Conservation (phyloP, 208 protist species). For the Borovskyia barvae region DNA sequence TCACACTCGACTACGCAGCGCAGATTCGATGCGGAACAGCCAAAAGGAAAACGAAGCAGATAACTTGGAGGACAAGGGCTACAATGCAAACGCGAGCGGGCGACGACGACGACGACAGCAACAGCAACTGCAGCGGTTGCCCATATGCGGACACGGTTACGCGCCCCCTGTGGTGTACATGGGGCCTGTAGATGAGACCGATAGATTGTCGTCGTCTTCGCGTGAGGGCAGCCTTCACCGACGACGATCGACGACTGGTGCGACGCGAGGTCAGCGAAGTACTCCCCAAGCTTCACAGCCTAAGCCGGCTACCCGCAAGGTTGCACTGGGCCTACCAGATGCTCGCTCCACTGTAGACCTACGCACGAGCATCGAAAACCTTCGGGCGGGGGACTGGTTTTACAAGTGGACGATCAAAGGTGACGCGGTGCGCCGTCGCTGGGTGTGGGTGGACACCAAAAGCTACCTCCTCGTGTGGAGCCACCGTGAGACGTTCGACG, state of each 20-base stretch:
- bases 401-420: constrained; percentile 75
- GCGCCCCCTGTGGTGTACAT: constrained; percentile 24
- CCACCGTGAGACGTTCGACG: constrained; percentile 53
- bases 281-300: background rate
- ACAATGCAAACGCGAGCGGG: too few relatives aligned
- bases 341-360: constrained; percentile 63
- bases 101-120: background rate
- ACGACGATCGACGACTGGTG: background rate
- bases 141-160: constrained; percentile 8
- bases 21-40: too few relatives aligned
- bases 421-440: constrained; percentile 48
- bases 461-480: constrained; percentile 81
- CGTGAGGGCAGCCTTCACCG: constrained; percentile 1
- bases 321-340: constrained; percentile 37
- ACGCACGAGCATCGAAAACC: constrained; percentile 55
- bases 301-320: constrained; percentile 5
- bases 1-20: too few relatives aligned
- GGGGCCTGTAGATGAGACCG: background rate
- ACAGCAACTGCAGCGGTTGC: background rate
- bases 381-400: constrained; percentile 79
- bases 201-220: constrained; percentile 13
- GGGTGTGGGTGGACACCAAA: constrained; percentile 76
- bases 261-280: constrained; percentile 2
- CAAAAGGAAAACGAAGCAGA: too few relatives aligned
- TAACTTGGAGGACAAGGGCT: too few relatives aligned